Conservation (phyloP, 495 filamentous ascomycete species). For the Trichoderma gamsii region DNA sequence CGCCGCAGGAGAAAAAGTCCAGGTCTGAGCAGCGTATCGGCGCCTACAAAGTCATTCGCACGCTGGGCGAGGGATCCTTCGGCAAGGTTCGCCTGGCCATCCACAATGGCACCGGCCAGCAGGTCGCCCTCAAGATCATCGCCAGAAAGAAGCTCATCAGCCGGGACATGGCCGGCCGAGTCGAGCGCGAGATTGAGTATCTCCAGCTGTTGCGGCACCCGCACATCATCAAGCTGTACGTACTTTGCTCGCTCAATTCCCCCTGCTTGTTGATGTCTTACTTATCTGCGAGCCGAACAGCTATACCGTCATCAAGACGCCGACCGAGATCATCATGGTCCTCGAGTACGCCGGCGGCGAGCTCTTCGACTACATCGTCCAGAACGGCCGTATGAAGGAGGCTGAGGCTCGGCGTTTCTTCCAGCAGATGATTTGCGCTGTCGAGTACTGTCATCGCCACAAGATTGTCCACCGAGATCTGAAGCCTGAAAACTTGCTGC, state of each 20-base stretch:
- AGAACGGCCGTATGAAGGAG: conserved; percentile 82
- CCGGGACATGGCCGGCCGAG: conserved; percentile 91
- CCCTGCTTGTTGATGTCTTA: neutral
- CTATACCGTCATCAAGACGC: conserved; percentile 93
- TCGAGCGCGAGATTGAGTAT: conserved; percentile 97
- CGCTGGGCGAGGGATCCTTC: conserved; percentile 92
- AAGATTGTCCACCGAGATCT: conserved; percentile 98
- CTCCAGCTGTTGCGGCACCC: conserved; percentile 91
- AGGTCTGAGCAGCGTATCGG: conserved; percentile 74
- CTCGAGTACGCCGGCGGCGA: conserved; percentile 95
- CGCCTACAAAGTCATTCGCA: conserved; percentile 82
- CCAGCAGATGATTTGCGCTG: conserved; percentile 98
- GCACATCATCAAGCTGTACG: conserved; percentile 97
- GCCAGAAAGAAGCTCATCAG: conserved; percentile 89
- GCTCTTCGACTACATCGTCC: conserved; percentile 94
- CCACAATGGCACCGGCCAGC: conserved; percentile 81
- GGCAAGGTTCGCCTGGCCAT: conserved; percentile 97
- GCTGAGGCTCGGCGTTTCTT: conserved; percentile 91
- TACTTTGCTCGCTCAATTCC: conserved; percentile 11
- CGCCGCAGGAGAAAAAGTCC: conserved; percentile 33
- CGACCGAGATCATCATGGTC: conserved; percentile 95
- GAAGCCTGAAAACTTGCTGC: conserved; percentile 93
- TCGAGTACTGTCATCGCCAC: conserved; percentile 97
- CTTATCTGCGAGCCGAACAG: conserved; percentile 34
- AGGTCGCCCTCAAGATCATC: conserved; percentile 97